Percentiles rank a stretch among this genome's conserved stretches.
Conservation (phyloP, 2,329 filamentous ascomycete genomes). For the Fonsecaea multimorphosa region DNA sequence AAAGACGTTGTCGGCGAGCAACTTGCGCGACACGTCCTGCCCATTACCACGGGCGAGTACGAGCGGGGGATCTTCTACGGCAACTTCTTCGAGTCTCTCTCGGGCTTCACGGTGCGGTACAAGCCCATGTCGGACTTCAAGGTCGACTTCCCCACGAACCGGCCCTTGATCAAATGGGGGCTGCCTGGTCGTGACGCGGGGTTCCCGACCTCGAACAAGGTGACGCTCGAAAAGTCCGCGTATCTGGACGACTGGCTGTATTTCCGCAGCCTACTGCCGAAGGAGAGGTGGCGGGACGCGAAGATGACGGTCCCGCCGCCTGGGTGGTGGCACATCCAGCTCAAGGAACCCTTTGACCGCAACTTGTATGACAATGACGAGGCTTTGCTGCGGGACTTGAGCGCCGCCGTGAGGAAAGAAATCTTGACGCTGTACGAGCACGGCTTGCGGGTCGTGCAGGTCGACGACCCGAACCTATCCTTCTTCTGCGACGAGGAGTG, state of each 20-base stretch:
- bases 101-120: constrained; percentile 31
- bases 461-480: constrained; percentile 70
- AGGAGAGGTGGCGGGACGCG: constrained; percentile 15
- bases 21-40: constrained; percentile 34
- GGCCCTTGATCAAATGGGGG: constrained; percentile 26
- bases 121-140: constrained; percentile 25
- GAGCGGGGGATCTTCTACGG: constrained; percentile 40
- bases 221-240: constrained; percentile 22
- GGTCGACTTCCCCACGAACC: constrained; percentile 31
- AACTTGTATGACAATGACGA: constrained; percentile 55
- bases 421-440: constrained; percentile 66
- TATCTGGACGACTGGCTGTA: constrained; percentile 34
- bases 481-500: constrained; percentile 78
- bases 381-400: constrained; percentile 66
- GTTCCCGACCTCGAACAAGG: constrained; percentile 26
- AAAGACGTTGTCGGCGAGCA: constrained; percentile 36
- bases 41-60: constrained; percentile 40
- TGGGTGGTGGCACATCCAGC: constrained; percentile 47
- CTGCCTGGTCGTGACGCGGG: constrained; percentile 19
- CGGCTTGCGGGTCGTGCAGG: constrained; percentile 70
- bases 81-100: constrained; percentile 39
- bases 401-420: constrained; percentile 68
- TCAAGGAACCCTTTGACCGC: constrained; percentile 61
- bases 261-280: constrained; percentile 25
- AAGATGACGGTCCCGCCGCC: constrained; percentile 33